phyloP scores from a whole-genome alignment of 495 filamentous ascomycete species.

The Tuber calosporum region DNA sequence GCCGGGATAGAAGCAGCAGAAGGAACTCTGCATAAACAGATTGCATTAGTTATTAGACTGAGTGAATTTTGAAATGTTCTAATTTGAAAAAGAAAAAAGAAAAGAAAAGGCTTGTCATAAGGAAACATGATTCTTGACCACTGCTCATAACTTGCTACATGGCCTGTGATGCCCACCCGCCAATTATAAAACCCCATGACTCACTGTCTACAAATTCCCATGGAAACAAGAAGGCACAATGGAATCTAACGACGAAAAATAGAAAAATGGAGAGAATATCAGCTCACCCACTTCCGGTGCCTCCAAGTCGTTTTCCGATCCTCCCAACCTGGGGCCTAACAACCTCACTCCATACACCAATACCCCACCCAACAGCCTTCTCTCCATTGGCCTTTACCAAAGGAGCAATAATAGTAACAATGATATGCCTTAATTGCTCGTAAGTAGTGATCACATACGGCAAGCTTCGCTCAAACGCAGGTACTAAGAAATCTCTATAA shows the following conservation, averaged over 20 bases:
- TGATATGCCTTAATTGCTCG: slow-evolving; percentile 56
- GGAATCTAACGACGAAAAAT: slow-evolving; percentile 10
- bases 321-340: slow-evolving; percentile 92
- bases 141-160: slow-evolving; percentile 11
- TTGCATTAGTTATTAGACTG: not conserved
- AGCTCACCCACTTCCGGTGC: slow-evolving; percentile 36
- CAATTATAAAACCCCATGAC: slow-evolving; percentile 26
- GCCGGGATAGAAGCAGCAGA: slow-evolving; percentile 21
- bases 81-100: not conserved
- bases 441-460: slow-evolving; percentile 72
- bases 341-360: slow-evolving; percentile 40
- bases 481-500: slow-evolving; percentile 65
- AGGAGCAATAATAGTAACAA: slow-evolving; percentile 65
- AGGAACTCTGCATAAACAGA: slow-evolving; percentile 29
- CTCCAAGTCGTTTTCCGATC: slow-evolving; percentile 80
- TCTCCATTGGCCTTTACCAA: slow-evolving; percentile 48
- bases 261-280: slow-evolving; percentile 25
- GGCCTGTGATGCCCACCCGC: not conserved
- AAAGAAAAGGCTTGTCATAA: not conserved
- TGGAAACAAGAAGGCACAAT: slow-evolving; percentile 14
- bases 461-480: slow-evolving; percentile 61
- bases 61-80: not conserved
- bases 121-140: slow-evolving; percentile 7
- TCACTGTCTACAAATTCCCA: slow-evolving; percentile 13
- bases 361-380: slow-evolving; percentile 40